Conservation (phyloP, 306 rosid species). For the Rosa lucieae region DNA sequence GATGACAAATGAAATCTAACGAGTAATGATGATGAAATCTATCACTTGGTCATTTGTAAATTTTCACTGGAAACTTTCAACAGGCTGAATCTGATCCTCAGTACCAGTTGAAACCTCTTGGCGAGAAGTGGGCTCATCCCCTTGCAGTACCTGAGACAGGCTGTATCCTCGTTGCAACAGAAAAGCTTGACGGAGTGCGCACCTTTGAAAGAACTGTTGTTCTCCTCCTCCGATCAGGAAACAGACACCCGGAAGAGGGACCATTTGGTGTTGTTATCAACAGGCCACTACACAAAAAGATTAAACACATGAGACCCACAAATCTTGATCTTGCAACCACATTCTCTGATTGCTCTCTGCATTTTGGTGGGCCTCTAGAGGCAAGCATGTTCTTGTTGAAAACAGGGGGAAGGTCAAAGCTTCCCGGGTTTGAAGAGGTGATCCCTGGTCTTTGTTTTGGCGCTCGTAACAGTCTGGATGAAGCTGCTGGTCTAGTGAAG, state of each 20-base stretch:
- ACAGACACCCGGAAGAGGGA: constrained; percentile 84
- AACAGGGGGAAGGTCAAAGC: constrained; percentile 59
- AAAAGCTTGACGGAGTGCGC: constrained; percentile 89
- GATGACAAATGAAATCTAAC: constrained; percentile 14
- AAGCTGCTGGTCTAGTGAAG: constrained; percentile 82
- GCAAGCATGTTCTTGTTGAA: constrained; percentile 90
- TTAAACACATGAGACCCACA: constrained; percentile 81
- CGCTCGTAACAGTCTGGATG: constrained; percentile 81
- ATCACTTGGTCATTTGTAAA: constrained; percentile 10
- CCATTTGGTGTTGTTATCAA: constrained; percentile 91
- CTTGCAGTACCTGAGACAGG: constrained; percentile 91
- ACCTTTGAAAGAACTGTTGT: constrained; percentile 90
- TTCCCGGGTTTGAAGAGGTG: constrained; percentile 83
- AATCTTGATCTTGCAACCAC: constrained; percentile 84
- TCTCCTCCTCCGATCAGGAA: constrained; percentile 92
- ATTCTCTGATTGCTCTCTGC: constrained; percentile 80
- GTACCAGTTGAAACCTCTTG: constrained; percentile 54
- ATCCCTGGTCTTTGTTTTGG: constrained; percentile 90
- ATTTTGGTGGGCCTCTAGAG: constrained; percentile 96
- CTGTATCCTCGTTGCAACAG: constrained; percentile 93
- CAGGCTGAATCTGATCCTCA: constrained; percentile 67
- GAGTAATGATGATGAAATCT: constrained; percentile 6
- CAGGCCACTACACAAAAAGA: constrained; percentile 88
- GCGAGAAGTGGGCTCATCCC: constrained; percentile 94
- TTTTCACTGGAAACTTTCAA: constrained; percentile 24